Percentiles rank a stretch among this genome's conserved stretches.
Evolutionary conservation across 257 asterid genomes (phyloP).

Genomic region (Haberlea rhodopensis): DNA sequence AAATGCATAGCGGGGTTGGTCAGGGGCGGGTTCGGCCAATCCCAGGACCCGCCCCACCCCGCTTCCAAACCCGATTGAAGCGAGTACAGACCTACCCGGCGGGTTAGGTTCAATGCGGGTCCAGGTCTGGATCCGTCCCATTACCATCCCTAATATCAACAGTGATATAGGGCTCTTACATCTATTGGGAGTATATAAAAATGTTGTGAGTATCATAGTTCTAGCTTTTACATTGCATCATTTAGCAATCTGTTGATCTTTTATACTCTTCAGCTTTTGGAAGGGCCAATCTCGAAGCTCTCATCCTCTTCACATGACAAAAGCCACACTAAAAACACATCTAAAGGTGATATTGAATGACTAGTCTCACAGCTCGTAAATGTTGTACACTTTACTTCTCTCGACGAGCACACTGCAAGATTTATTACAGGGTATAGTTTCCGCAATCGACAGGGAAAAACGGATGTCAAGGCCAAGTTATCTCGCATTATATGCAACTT

Average conservation of each 20-base stretch:
- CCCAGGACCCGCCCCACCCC: no score
- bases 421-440: constrained; percentile 31
- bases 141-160: no score
- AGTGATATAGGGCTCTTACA: neutral
- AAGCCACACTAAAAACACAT: constrained; percentile 50
- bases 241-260: constrained; percentile 17
- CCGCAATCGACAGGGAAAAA: constrained; percentile 19
- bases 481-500: constrained; percentile 36
- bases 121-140: no score
- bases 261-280: constrained; percentile 67
- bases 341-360: constrained; percentile 45
- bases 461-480: constrained; percentile 19
- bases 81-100: no score
- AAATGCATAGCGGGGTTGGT: no score
- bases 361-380: neutral
- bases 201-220: no score
- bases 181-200: neutral
- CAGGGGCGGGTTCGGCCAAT: no score
- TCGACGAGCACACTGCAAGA: neutral
- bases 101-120: no score
- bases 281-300: constrained; percentile 71
- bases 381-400: neutral
- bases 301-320: constrained; percentile 72
- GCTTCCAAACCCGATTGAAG: no score
- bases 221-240: neutral